Conservation (phyloP, 768 basidiomycete species). For the Lactarius indigo region DNA sequence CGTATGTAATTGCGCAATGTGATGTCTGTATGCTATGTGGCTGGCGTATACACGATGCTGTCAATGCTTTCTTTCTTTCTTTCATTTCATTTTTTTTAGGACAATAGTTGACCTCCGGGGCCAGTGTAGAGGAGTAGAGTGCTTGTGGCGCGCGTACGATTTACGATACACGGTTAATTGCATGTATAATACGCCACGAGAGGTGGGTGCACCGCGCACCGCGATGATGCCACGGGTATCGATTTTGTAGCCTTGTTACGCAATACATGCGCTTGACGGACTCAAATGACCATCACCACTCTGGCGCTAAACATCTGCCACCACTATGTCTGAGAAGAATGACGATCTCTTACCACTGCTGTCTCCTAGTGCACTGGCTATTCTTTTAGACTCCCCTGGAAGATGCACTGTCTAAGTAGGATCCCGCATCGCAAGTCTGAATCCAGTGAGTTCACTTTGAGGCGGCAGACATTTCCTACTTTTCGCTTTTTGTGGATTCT, state of each 20-base stretch:
- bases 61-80: neutral
- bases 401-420: no score
- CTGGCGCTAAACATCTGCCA: no score
- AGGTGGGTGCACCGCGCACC: neutral
- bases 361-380: no score
- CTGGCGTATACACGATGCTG: neutral
- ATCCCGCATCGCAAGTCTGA: no score
- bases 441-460: no score
- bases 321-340: no score
- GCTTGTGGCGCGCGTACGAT: neutral
- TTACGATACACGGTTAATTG: neutral
- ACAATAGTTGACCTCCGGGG: neutral
- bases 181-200: neutral
- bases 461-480: no score
- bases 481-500: neutral
- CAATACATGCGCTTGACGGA: neutral
- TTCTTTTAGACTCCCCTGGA: no score
- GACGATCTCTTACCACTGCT: no score
- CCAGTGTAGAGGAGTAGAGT: neutral
- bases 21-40: neutral
- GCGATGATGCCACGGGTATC: neutral
- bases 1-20: neutral
- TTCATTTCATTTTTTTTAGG: neutral
- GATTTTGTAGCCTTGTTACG: neutral
- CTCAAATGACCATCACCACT: neutral